A percentile compares a stretch with the other conserved stretches of the same genome.
Conservation (phyloP, 2,329 filamentous ascomycete species). For the Talaromyces atroroseus region DNA sequence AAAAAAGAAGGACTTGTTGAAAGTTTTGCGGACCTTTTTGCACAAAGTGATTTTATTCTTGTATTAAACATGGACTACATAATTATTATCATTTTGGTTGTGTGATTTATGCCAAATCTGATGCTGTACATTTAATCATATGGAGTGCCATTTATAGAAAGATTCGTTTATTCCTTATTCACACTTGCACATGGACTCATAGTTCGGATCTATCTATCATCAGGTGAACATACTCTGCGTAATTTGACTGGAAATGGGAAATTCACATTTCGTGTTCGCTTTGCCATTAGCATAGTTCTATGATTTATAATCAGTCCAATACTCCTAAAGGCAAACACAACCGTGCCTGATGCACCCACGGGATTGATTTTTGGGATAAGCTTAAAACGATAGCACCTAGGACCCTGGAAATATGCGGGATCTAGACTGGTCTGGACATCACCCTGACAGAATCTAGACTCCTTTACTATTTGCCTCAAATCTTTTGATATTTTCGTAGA, state of each 20-base stretch:
- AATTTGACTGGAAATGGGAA: neutral
- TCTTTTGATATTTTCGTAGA: too few species aligned
- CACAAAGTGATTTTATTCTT: neutral
- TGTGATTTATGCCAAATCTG: neutral
- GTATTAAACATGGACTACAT: constrained; percentile 2
- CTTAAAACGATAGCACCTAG: neutral
- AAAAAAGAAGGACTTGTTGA: neutral
- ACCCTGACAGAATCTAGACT: neutral
- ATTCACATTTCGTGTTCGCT: neutral
- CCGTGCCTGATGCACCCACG: neutral
- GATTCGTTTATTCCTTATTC: neutral
- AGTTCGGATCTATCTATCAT: neutral
- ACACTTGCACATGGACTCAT: neutral
- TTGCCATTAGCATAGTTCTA: neutral
- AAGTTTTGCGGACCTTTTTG: neutral
- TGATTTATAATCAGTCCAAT: neutral
- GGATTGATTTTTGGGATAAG: neutral
- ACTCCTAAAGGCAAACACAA: neutral
- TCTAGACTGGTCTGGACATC: constrained; percentile 4
- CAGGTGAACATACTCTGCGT: neutral
- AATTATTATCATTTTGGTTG: neutral
- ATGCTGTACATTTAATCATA: neutral
- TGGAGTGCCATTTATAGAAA: neutral
- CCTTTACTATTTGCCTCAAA: neutral
- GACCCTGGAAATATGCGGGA: neutral